Percentiles rank a stretch among this genome's conserved stretches.
Conservation (phyloP, 2,329 filamentous ascomycete genomes). For the Teratosphaeriaceae sp. region DNA sequence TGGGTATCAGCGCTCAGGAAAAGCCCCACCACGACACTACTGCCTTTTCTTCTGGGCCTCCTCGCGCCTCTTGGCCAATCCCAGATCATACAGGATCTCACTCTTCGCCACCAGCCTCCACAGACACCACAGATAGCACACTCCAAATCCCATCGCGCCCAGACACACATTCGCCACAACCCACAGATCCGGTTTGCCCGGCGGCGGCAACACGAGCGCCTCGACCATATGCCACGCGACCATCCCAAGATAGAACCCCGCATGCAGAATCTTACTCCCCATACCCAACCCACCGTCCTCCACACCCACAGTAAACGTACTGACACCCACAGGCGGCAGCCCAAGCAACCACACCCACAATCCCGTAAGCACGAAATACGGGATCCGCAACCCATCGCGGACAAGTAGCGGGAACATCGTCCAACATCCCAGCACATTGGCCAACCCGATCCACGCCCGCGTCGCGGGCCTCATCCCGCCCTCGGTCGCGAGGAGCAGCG, state of each 20-base stretch:
- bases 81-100: conserved; percentile 31
- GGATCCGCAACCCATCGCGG: conserved; percentile 74
- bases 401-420: conserved; percentile 89
- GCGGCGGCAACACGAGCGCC: conserved; percentile 59
- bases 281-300: conserved; percentile 18
- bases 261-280: conserved; percentile 59
- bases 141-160: conserved; percentile 74
- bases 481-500: conserved; percentile 70
- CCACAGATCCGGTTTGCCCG: conserved; percentile 85
- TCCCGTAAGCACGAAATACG: conserved; percentile 76
- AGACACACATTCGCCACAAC: conserved; percentile 83
- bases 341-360: conserved; percentile 91
- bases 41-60: conserved; percentile 34
- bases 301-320: conserved; percentile 46
- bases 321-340: conserved; percentile 69
- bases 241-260: conserved; percentile 71
- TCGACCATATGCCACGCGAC: conserved; percentile 74
- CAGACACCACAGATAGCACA: conserved; percentile 90
- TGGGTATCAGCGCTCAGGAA: conserved; percentile 4
- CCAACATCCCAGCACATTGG: conserved; percentile 83
- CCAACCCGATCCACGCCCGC: conserved; percentile 91
- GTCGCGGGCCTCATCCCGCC: conserved; percentile 69
- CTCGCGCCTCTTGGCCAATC: conserved; percentile 12
- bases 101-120: conserved; percentile 60
- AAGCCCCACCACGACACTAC: conserved; percentile 16